Evolutionary conservation across 768 basidiomycete genomes (phyloP), one percentile per base, ranked within the genome.

Genomic region (Mrakia hoshinonis): DNA sequence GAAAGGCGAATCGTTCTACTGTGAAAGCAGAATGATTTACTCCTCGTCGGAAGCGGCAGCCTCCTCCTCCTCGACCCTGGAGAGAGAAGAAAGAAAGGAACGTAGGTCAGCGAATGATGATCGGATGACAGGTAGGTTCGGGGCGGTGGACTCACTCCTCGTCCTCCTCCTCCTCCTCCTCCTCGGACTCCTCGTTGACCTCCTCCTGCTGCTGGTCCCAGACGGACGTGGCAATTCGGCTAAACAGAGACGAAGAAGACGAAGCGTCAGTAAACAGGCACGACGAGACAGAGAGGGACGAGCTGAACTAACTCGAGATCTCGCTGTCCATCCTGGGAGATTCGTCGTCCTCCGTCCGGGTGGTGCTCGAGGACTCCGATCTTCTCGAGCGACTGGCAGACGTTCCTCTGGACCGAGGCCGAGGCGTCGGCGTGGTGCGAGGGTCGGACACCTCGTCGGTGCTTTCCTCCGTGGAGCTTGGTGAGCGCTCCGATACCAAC

Each of bases 371-470:
- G 85, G 72, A 98, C 96, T 78, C 94, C 94, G 78, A 99, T 97
- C 85, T 95, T 96, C 85, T 97, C 95, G 76, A 98, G 84, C 58
- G 92, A 87, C 83, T 99, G 95, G 83, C 94, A 92, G 76, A 97
- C 83, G 82, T 90, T 93, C 79, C 94, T 89, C 82, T 97, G 92
- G 64, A 97, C 90, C 70, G 88, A 88, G 68, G 88, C 85, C 52
- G 94, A 92, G 31, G 87, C 85, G 79, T 89, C 85, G 69, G 85
- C 87, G 83, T 97, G 95, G 84, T 95, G 93, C 74, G 91, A 92
- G 62, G 95, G 93, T 76, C 96, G 89, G 86, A 92, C 91, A 65
- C 96, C 96, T 73, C 96, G 90, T 78, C 92, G 85, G 84, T 93
- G 92, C 79, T 91, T 88, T 74, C 91, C 90, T 81, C 96, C 96